Conservation (phyloP, 345 rosid genomes). For the Eutrema japonicum region DNA sequence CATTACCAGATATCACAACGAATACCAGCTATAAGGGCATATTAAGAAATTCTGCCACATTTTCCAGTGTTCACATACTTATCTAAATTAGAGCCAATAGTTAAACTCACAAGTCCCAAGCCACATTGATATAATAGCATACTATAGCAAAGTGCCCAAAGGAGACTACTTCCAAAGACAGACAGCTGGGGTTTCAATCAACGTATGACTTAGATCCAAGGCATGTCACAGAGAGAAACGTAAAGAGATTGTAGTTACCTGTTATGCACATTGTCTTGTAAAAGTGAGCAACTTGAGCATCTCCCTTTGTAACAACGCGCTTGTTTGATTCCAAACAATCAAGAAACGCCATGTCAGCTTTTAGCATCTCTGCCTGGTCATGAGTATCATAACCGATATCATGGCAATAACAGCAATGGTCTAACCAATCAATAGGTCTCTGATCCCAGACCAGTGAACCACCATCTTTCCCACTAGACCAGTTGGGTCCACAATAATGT, state of each 20-base stretch:
- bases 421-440: slow-evolving; percentile 97
- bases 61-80: background rate
- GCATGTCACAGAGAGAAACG: slow-evolving; percentile 6
- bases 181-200: background rate
- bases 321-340: slow-evolving; percentile 85
- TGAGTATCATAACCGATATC: slow-evolving; percentile 94
- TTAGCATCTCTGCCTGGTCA: slow-evolving; percentile 80
- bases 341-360: slow-evolving; percentile 87
- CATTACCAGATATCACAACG: background rate
- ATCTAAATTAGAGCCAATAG: background rate
- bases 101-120: background rate
- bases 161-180: background rate
- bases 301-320: slow-evolving; percentile 59
- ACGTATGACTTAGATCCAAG: slow-evolving; percentile 11
- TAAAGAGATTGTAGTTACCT: slow-evolving; percentile 52
- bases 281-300: slow-evolving; percentile 63
- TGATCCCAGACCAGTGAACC: slow-evolving; percentile 89
- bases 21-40: background rate
- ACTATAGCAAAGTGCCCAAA: background rate
- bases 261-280: slow-evolving; percentile 88
- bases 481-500: slow-evolving; percentile 96
- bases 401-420: slow-evolving; percentile 96
- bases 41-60: slow-evolving; percentile 4
- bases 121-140: background rate
- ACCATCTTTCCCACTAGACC: slow-evolving; percentile 94